Base-by-base conservation (phyloP, 2,329 filamentous ascomycete genomes). In the Tolypocladium inflatum region DNA sequence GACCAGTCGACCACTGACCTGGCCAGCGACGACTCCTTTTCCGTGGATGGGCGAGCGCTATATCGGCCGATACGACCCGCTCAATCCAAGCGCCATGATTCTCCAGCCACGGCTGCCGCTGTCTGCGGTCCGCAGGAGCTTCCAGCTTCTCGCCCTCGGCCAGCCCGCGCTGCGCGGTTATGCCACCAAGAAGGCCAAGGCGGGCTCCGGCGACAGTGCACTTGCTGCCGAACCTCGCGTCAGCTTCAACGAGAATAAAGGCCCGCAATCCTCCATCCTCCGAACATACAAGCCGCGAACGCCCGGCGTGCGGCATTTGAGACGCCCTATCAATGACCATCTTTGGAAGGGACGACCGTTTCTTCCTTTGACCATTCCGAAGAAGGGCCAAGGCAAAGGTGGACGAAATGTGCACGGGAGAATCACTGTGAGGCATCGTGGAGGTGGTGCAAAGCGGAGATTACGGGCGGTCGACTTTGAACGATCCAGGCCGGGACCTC, bases 251-350 rank as follows among this genome's bases (percentile, higher is more conserved):
- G 67, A 69, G 45, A 65, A 62, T 21, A 62, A 63, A 5, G 64
- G 62, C 21, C 63, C 64, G 11, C 68, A 77, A 45, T 70, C 76
- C 19, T 73, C 76, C 19, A 75, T 80, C 51, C 71, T 97, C 72
- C 86, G 90, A 66, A 94, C 89, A 57, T 99, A 97, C 74, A 97
- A 90, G 73, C 94, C 94, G 41, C 86, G 91, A 66, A 97, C 94
- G 1, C 93, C 93, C 15, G 94, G 94, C 81, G 74, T 96, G 59
- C 87, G 94, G 68, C 94, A 99, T 82, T 79, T 99, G 63, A 89
- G 88, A 72, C 85, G 94, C 50, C 91, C 94, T 17, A 87, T 97
- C 74, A 97, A 97, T 74, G 91, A 97, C 68, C 94, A 99, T 73
- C 78, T 99, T 52, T 97, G 91, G 91, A 97, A 96, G 75, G 94